Conservation (phyloP, 2,329 filamentous ascomycete genomes). For the Sporothrix brasiliensis region DNA sequence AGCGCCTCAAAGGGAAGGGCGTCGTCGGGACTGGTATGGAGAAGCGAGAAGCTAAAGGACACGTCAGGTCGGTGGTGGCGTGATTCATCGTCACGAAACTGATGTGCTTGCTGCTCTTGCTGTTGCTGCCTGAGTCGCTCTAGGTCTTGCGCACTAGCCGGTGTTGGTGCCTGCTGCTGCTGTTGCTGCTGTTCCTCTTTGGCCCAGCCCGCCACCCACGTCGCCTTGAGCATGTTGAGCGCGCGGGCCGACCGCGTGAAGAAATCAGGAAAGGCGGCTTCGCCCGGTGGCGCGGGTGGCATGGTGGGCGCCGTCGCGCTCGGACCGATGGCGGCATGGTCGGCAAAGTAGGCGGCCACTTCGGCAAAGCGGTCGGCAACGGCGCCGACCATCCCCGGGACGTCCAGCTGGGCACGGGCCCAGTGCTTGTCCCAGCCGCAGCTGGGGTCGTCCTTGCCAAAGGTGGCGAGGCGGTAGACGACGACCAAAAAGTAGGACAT, state of each 20-base stretch:
- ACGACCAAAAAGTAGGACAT: slow-evolving; percentile 26
- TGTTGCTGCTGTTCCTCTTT: slow-evolving; percentile 14
- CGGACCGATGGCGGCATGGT: background rate
- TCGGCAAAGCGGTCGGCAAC: slow-evolving; percentile 7
- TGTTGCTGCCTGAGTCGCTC: background rate
- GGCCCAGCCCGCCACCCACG: slow-evolving; percentile 22
- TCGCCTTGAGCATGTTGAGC: slow-evolving; percentile 1
- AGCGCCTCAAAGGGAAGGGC: background rate
- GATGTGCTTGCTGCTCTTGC: background rate
- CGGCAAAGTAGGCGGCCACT: slow-evolving; percentile 9
- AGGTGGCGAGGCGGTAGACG: slow-evolving; percentile 27
- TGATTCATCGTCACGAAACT: background rate
- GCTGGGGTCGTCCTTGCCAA: slow-evolving; percentile 19
- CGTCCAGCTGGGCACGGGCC: slow-evolving; percentile 26
- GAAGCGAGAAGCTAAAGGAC: slow-evolving; percentile 8
- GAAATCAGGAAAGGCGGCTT: background rate
- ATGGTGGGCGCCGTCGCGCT: background rate
- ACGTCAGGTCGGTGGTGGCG: background rate
- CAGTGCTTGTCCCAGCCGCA: slow-evolving; percentile 29
- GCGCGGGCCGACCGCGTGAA: slow-evolving; percentile 4
- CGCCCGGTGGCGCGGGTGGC: background rate
- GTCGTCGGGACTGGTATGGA: background rate
- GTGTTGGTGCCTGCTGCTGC: background rate
- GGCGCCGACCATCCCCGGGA: slow-evolving; percentile 3
- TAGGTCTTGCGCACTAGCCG: background rate